Base-by-base conservation (phyloP, 129 eudicot species). In the Flaveria ramosissima region DNA sequence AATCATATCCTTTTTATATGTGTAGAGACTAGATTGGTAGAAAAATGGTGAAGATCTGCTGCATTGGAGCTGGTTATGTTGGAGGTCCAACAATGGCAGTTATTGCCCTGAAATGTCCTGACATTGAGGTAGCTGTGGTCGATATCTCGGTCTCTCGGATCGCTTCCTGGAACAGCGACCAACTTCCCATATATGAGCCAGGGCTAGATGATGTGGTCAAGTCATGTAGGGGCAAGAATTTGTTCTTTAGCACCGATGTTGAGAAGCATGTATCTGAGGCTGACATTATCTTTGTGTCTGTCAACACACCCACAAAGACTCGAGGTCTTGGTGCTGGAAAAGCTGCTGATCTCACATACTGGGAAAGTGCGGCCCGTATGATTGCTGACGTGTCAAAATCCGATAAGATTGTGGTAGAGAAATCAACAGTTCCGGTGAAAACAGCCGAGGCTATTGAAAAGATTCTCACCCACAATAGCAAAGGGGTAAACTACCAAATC, bases 281-380 rank as follows among this genome's bases (percentile, higher is more conserved):
- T 10, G 96, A 90, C 74, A 90, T 90, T 21, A 70, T 90, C 80
- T 90, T 90, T 88, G 96, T 90, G 45, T 88, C 92, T 4, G 96
- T 90, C 12, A 90, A 90, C 72, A 90, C 96, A 0, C 96, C 96
- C 1, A 90, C 96, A 21, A 90, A 90, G 75, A 90, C 92, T 15
- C 86, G 83, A 30, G 96, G 96, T 26, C 89, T 90, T 11, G 92
- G 96, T 4, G 96, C 96, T 26, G 96, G 96, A 11, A 90, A 90
- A 56, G 96, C 92, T 3, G 96, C 96, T 9, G 92, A 88, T 69
- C 86, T 90, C 61, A 90, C 92, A 10, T 88, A 90, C 51, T 90
- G 92, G 96, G 96, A 90, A 76, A 88, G 93, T 56, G 93, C 96
- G 10, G 96, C 96, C 32, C 81, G 96, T 67, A 90, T 90, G 96